Evolutionary conservation across 192 early-diverging fungal genomes (phyloP), one percentile per base, ranked within the genome.

Genomic region (Coemansia reversa): DNA sequence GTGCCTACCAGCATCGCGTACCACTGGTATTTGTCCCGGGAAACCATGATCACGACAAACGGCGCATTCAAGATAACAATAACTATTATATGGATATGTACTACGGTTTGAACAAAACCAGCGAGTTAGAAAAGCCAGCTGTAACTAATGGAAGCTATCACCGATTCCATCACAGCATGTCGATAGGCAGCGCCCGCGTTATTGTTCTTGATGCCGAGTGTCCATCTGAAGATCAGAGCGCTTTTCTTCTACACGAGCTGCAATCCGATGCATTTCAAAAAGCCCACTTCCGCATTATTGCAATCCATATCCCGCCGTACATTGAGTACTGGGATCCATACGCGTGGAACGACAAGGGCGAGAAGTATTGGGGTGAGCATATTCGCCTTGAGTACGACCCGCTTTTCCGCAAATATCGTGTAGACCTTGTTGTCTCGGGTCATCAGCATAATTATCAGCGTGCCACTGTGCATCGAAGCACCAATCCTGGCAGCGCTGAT

Each of bases 371-470:
- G 90, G 88, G 88, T 9, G 77, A 84, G 25, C 89, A 90, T 70
- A 71, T 91, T 0, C 74, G 86, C 25, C 63, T 84, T 3, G 83
- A 87, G 20, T 91, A 84, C 60, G 89, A 88, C 9, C 79, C 83
- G 8, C 55, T 90, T 35, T 91, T 91, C 67, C 83, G 87, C 49
- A 56, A 83, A 27, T 59, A 87, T 55, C 70, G 75, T n/a, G 89
- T 91, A 2, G 90, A 91, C 62, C 60, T 91, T 32, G 88, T 91
- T 6, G 85, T 91, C 19, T 90, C 89, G 5, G 90, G 90, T 4
- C 90, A 91, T 58, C 90, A 91, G 61, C 90, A 91, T 65, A 91
- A 91, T 61, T 91, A 91, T 61, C 84, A 88, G 76, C 77, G 90
- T 18, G 62, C 70, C n/a, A 81, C 73, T 4, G 51, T 81, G 1